Conservation (phyloP, 1,284 basidiomycete species). For the Cryptococcus jaspeensis region DNA sequence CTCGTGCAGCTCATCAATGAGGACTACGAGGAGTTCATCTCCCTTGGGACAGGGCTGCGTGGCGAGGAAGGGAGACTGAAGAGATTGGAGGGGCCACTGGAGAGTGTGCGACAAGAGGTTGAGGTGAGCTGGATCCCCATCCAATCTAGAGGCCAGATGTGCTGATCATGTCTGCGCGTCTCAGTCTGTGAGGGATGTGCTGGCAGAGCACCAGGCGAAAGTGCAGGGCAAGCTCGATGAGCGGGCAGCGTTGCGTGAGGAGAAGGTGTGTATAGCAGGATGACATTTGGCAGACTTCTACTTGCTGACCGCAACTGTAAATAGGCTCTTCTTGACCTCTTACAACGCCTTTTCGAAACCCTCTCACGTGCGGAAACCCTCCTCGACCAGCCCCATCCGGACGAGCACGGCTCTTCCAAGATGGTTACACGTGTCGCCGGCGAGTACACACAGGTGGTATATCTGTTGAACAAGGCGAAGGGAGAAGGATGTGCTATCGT, state of each 20-base stretch:
- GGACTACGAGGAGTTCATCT: conserved; percentile 97
- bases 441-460: conserved; percentile 90
- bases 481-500: conserved; percentile 73
- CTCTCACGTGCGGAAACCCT: conserved; percentile 77
- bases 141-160: neutral
- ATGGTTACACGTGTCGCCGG: conserved; percentile 79
- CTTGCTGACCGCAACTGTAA: neutral
- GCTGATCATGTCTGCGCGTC: neutral
- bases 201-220: conserved; percentile 60
- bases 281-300: neutral
- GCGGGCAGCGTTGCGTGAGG: conserved; percentile 71
- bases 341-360: conserved; percentile 85
- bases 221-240: conserved; percentile 74
- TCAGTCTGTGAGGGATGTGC: conserved; percentile 41
- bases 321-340: conserved; percentile 74
- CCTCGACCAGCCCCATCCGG: conserved; percentile 58
- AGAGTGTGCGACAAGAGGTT: conserved; percentile 64
- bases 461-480: conserved; percentile 78
- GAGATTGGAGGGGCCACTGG: conserved; percentile 65
- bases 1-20: conserved; percentile 93
- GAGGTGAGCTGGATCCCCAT: conserved; percentile 57
- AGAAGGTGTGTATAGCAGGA: conserved; percentile 61
- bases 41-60: conserved; percentile 81
- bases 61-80: conserved; percentile 75
- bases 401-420: conserved; percentile 55